A percentile compares a stretch with the other conserved stretches of the same genome.
Conservation (phyloP, 495 filamentous ascomycete species). For the Penicillium samsonianum region DNA sequence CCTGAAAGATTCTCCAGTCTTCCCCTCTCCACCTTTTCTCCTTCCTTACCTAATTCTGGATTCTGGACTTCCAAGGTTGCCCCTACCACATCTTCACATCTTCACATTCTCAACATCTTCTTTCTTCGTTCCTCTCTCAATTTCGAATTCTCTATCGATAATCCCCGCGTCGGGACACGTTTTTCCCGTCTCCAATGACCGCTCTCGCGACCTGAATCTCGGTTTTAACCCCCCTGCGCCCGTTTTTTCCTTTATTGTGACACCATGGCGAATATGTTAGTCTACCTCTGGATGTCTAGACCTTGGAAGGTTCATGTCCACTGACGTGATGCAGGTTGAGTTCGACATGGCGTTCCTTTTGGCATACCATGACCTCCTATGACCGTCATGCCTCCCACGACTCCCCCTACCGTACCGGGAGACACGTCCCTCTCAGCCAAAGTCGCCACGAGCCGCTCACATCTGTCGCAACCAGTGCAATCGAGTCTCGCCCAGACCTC, state of each 20-base stretch:
- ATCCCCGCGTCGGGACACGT: not conserved
- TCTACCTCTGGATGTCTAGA: constrained; percentile 9
- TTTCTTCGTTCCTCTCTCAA: not conserved
- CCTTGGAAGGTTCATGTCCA: constrained; percentile 2
- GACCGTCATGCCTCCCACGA: constrained; percentile 80
- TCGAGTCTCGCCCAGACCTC: constrained; percentile 75
- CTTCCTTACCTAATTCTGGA: constrained; percentile 18
- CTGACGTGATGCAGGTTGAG: constrained; percentile 52
- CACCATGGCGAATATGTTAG: constrained; percentile 35
- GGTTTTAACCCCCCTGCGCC: constrained; percentile 5
- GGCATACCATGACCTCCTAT: constrained; percentile 91
- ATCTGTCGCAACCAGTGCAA: constrained; percentile 73
- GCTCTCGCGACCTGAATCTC: constrained; percentile 7
- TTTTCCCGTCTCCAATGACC: constrained; percentile 8
- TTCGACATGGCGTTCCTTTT: constrained; percentile 74
- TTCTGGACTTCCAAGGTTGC: constrained; percentile 1
- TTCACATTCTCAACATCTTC: constrained; percentile 4
- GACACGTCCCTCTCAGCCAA: constrained; percentile 74
- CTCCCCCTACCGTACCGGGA: constrained; percentile 81
- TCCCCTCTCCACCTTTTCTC: constrained; percentile 19
- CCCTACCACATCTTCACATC: constrained; percentile 6
- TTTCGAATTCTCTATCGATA: not conserved
- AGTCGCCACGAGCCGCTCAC: constrained; percentile 72
- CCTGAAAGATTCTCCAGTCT: constrained; percentile 8
- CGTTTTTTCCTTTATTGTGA: constrained; percentile 8